Conservation (phyloP, 371 early-diverging fungal species). For the Actinomortierella wolfii region DNA sequence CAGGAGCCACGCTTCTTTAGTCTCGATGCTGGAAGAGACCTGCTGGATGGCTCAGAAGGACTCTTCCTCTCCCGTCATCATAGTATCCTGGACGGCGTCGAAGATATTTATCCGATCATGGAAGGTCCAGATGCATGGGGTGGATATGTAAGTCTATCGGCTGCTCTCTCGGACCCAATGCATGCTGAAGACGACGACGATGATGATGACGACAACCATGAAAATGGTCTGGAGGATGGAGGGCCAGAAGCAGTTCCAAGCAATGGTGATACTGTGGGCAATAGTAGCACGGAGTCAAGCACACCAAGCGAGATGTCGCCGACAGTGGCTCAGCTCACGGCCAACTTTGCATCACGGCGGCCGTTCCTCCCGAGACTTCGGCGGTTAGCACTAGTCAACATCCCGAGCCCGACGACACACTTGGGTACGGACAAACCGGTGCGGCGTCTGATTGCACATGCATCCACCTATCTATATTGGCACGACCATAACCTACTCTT, state of each 20-base stretch:
- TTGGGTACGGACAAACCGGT: conserved; percentile 19
- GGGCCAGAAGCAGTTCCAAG: too few species aligned
- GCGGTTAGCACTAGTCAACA: conserved; percentile 28
- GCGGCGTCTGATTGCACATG: conserved; percentile 16
- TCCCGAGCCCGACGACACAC: conserved; percentile 25
- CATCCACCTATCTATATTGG: conserved; percentile 20
- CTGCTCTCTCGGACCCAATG: neutral
- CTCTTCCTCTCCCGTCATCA: neutral
- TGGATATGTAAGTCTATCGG: conserved; percentile 24
- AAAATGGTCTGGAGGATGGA: too few species aligned
- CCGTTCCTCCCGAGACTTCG: conserved; percentile 11
- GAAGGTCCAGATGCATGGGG: conserved; percentile 18
- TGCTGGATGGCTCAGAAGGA: conserved; percentile 15
- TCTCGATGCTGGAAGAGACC: conserved; percentile 5
- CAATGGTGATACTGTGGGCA: too few species aligned
- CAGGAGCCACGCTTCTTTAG: conserved; percentile 14
- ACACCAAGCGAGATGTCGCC: too few species aligned
- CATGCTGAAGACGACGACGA: too few species aligned
- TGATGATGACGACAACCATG: too few species aligned
- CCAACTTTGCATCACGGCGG: neutral
- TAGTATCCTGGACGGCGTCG: neutral
- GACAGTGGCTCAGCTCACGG: too few species aligned
- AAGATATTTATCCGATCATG: neutral
- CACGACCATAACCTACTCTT: conserved; percentile 31
- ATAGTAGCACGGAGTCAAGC: too few species aligned